A percentile compares a stretch with the other conserved stretches of the same genome.
These are phyloP conservation scores for Gentiana macrophylla DNA, from an alignment of 257 asterid species.

Conservation along the genomic window DNA sequence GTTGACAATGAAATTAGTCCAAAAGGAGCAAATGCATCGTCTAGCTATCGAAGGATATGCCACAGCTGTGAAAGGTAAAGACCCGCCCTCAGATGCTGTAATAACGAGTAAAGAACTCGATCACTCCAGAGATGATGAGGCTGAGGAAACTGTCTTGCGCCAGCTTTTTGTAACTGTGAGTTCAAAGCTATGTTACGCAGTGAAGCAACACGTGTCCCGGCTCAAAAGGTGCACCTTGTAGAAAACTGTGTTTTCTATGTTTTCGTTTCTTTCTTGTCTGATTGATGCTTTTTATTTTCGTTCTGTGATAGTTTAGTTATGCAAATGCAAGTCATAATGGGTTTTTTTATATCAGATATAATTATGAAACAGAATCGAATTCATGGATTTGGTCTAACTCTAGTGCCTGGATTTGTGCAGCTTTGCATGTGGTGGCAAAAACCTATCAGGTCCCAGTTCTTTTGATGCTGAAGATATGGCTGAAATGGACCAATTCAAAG, in stretches of 20 bases:
- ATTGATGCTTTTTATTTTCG: background rate
- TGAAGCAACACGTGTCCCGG: conserved; percentile 46
- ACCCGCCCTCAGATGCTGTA: background rate
- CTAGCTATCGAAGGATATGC: conserved; percentile 25
- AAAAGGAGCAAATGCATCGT: conserved; percentile 34
- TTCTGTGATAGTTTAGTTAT: background rate
- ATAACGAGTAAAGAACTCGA: conserved; percentile 2
- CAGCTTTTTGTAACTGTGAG: conserved; percentile 70
- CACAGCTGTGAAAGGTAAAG: background rate
- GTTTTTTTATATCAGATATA: too few relatives aligned
- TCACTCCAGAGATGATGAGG: background rate
- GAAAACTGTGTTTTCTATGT: background rate
- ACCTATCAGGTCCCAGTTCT: conserved; percentile 12
- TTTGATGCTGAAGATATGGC: conserved; percentile 37
- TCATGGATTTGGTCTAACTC: too few relatives aligned
- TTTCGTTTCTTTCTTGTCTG: background rate
- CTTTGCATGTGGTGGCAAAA: conserved; percentile 22
- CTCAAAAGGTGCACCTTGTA: conserved; percentile 33
- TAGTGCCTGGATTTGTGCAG: conserved; percentile 15
- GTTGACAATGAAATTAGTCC: conserved; percentile 47
- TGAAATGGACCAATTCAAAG: conserved; percentile 34
- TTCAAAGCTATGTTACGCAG: conserved; percentile 61
- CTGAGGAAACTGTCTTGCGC: conserved; percentile 16
- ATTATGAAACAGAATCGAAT: too few relatives aligned
- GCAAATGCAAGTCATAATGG: too few relatives aligned